Evolutionary conservation across 345 rosid genomes (phyloP), one percentile per base, ranked within the genome.

Genomic region (Excoecaria cochinchinensis): DNA sequence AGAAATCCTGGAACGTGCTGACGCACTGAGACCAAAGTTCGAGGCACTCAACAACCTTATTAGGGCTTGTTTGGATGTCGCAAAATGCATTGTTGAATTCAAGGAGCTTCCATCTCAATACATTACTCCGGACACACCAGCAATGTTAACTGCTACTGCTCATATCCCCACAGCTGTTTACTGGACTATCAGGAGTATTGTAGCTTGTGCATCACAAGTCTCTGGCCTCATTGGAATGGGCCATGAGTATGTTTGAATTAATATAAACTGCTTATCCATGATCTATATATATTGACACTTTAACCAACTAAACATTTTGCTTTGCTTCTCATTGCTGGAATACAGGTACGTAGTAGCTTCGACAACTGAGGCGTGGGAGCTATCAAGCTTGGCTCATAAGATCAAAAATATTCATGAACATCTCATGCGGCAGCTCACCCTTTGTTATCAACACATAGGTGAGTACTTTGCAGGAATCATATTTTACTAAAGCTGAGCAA

Each of bases 291-390:
- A 2, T 61, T 14, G 15, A 25, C 66, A 61, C 25, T 36, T 36
- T 16, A 17, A 19, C 10, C 22, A 9, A 9, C 31, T 38, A 73
- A 51, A 8, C 4, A 19, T 39, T 15, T 12, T 3, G 0, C 12
- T 42, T 6, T 77, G 52, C 46, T 19, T 69, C 48, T 65, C 25
- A 7, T 71, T 52, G 39, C 38, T 63, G 40, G 61, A 48, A 51
- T n/a, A 25, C 72, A 86, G 90, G 77, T 72, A 81, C 68, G 68
- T 51, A n/a, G 68, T 51, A n/a, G 52, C 86, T 53, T 79, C 82
- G 38, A 86, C 90, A 69, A 85, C 81, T 71, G 94, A 90, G 77
- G 80, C 85, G n/a, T 88, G 91, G 86, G 97, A 89, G 83, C 81
- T 91, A 39, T 88, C 91, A 50, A 86, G 85, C 79, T 83, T 87